These are phyloP conservation scores for Penicillium paneum DNA, from an alignment of 2,329 filamentous ascomycete genomes.

Conservation along the genomic window DNA sequence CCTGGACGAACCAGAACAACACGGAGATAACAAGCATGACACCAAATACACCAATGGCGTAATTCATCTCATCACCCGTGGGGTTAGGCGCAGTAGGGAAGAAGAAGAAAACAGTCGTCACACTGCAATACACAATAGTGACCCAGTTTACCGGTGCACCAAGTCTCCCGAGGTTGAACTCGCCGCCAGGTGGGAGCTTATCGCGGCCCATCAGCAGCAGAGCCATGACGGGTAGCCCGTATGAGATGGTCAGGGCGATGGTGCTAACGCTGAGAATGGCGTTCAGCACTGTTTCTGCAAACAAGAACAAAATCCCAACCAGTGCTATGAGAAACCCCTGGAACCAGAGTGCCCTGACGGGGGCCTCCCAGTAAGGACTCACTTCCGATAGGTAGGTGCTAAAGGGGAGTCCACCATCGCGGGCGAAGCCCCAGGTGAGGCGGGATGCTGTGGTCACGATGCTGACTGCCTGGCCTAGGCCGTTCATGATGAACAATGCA, in stretches of 20 bases:
- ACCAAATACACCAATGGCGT: slow-evolving; percentile 55
- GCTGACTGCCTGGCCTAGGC: slow-evolving; percentile 52
- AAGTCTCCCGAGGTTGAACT: slow-evolving; percentile 46
- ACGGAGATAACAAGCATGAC: slow-evolving; percentile 52
- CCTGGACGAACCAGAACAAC: slow-evolving; percentile 51
- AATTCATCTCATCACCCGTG: slow-evolving; percentile 52
- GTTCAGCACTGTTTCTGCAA: slow-evolving; percentile 51
- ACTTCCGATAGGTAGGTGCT: slow-evolving; percentile 45
- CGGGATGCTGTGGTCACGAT: slow-evolving; percentile 52
- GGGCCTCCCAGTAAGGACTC: slow-evolving; percentile 51
- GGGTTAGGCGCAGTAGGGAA: slow-evolving; percentile 50
- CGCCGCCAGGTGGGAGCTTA: slow-evolving; percentile 45
- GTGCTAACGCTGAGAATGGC: slow-evolving; percentile 56
- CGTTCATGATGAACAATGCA: slow-evolving; percentile 54
- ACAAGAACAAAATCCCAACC: slow-evolving; percentile 55
- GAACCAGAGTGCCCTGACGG: slow-evolving; percentile 51
- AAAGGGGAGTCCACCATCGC: slow-evolving; percentile 49
- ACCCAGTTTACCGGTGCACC: slow-evolving; percentile 47
- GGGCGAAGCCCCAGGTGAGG: slow-evolving; percentile 53
- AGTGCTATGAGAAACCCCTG: slow-evolving; percentile 47
- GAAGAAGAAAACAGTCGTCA: slow-evolving; percentile 57
- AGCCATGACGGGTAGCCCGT: slow-evolving; percentile 48
- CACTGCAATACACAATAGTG: slow-evolving; percentile 49
- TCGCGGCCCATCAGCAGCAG: slow-evolving; percentile 53
- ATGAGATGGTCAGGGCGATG: slow-evolving; percentile 54